These are phyloP conservation scores for Grosmannia serpens DNA, from an alignment of 2,329 filamentous ascomycete genomes.

Conservation along the genomic window DNA sequence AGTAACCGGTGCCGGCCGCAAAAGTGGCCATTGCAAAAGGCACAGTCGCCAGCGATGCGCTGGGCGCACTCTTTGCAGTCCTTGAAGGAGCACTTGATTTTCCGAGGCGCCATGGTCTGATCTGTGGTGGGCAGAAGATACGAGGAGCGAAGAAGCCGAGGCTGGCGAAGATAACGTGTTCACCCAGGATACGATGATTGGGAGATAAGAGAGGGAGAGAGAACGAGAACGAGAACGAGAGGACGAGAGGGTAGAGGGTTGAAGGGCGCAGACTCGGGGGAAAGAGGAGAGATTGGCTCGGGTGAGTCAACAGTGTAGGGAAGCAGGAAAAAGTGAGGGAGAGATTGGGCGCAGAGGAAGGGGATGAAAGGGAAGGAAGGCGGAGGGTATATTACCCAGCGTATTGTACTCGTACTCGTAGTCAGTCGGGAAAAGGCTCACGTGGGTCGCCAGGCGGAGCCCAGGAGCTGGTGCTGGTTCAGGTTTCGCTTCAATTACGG, in stretches of 20 bases:
- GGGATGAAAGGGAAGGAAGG: not conserved
- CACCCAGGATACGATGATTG: not conserved
- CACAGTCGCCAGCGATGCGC: slow-evolving; percentile 91
- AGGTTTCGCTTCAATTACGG: slow-evolving; percentile 2
- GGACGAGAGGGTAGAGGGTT: not conserved
- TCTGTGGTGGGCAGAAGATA: not conserved
- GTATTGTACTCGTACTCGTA: not conserved
- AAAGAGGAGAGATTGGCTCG: not conserved
- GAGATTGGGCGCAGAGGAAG: not conserved
- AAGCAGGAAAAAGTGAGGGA: not conserved
- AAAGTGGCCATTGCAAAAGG: slow-evolving; percentile 87
- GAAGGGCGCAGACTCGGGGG: not conserved
- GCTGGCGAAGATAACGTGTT: not conserved
- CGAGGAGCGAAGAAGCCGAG: not conserved
- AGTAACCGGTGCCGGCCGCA: slow-evolving; percentile 90
- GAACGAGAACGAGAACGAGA: not conserved
- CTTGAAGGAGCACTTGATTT: slow-evolving; percentile 78
- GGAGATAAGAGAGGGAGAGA: not conserved
- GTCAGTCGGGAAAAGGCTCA: slow-evolving; percentile 1
- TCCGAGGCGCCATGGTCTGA: slow-evolving; percentile 52
- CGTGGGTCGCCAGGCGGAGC: slow-evolving; percentile 2
- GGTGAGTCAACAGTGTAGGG: not conserved
- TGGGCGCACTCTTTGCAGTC: slow-evolving; percentile 81
- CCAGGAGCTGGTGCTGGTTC: not conserved
- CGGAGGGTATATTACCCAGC: not conserved